Evolutionary conservation across 768 basidiomycete genomes (phyloP).

Genomic region (Hypholoma sublateritium): DNA sequence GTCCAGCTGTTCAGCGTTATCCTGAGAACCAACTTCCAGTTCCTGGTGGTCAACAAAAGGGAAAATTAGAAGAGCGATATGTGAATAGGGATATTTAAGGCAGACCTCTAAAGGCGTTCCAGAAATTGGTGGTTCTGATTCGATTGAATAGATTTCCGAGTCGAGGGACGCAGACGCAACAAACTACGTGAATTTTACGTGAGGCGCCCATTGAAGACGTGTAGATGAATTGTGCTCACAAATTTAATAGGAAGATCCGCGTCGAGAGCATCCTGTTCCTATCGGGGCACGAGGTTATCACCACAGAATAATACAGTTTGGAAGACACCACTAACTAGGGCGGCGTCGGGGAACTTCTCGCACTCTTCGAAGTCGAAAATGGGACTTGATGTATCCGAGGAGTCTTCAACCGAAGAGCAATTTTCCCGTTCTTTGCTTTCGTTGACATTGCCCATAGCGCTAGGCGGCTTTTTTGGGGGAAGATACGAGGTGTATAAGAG

Average conservation of each 20-base stretch:
- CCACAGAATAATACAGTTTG: neutral
- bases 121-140: neutral
- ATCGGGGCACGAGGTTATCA: neutral
- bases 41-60: neutral
- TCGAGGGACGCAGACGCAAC: neutral
- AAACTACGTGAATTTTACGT: neutral
- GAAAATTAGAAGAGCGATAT: no score
- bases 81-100: neutral
- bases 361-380: neutral
- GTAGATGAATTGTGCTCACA: neutral
- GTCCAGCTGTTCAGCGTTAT: neutral
- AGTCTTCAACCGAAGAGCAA: neutral
- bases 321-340: neutral
- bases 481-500: neutral
- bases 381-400: neutral
- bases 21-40: neutral
- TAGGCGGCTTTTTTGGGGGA: neutral
- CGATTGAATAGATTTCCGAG: neutral
- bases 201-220: neutral
- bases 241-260: constrained; percentile 1
- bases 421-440: constrained; percentile 12
- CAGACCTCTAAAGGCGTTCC: neutral
- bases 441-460: constrained; percentile 16
- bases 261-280: neutral
- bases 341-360: neutral